phyloP scores from a whole-genome alignment of 106 monocot species.

The Triglochin maritima region DNA sequence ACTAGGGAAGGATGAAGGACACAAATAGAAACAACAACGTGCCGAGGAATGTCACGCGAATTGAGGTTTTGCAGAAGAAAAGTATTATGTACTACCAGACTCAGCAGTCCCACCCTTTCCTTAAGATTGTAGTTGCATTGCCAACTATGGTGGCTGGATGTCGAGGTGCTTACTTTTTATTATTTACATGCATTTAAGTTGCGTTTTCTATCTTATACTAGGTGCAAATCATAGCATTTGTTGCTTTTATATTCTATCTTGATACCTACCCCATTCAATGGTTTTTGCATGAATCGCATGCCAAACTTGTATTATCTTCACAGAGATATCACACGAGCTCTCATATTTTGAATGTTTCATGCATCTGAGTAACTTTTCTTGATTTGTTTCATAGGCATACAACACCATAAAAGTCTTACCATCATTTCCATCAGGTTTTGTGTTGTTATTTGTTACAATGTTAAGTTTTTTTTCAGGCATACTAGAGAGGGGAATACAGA shows the following conservation, averaged over 20 bases:
- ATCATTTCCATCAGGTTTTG: background rate
- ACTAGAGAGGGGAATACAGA: conserved; percentile 74
- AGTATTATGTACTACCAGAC: conserved; percentile 96
- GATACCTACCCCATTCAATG: too few species aligned
- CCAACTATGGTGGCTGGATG: conserved; percentile 98
- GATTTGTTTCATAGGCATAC: background rate
- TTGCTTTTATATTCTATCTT: background rate
- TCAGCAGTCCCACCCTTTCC: conserved; percentile 50
- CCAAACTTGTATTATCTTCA: too few species aligned
- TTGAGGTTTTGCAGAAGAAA: conserved; percentile 83
- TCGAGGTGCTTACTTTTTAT: conserved; percentile 75
- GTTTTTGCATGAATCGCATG: too few species aligned
- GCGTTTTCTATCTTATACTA: background rate
- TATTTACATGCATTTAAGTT: background rate
- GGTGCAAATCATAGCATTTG: background rate
- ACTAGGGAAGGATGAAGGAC: conserved; percentile 80
- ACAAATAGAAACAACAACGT: conserved; percentile 86
- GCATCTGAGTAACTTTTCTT: background rate
- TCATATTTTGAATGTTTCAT: background rate
- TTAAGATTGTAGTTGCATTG: conserved; percentile 89
- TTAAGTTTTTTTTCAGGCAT: conserved; percentile 43
- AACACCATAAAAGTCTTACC: background rate
- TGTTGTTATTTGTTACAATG: background rate
- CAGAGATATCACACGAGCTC: too few species aligned
- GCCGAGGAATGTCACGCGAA: conserved; percentile 52